These are phyloP conservation scores for Phytophthora sansomeana DNA, from an alignment of 352 stramenopile species.

Conservation along the genomic window DNA sequence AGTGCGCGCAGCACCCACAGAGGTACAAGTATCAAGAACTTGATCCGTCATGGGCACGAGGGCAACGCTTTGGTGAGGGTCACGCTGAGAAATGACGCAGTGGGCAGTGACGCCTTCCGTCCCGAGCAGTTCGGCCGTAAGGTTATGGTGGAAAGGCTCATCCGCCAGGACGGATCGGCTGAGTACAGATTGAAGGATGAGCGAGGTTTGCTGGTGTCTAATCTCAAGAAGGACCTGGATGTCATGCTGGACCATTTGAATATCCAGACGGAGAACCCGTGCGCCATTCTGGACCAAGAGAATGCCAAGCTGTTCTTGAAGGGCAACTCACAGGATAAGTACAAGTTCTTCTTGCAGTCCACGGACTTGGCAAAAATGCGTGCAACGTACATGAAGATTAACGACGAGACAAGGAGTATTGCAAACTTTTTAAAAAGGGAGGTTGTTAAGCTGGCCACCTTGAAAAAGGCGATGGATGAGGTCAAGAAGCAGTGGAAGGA, in stretches of 20 bases:
- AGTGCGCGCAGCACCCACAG: slow-evolving; percentile 94
- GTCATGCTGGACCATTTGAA: slow-evolving; percentile 95
- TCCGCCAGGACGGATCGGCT: slow-evolving; percentile 81
- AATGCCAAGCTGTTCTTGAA: slow-evolving; percentile 98
- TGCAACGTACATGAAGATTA: slow-evolving; percentile 87
- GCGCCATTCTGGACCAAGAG: slow-evolving; percentile 97
- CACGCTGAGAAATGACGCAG: slow-evolving; percentile 92
- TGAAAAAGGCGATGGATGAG: slow-evolving; percentile 71
- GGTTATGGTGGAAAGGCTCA: slow-evolving; percentile 95
- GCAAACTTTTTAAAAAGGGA: slow-evolving; percentile 76
- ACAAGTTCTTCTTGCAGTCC: slow-evolving; percentile 97
- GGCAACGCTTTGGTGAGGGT: slow-evolving; percentile 91
- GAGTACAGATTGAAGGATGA: slow-evolving; percentile 85
- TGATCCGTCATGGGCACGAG: slow-evolving; percentile 94
- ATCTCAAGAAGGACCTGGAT: slow-evolving; percentile 93
- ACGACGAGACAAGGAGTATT: slow-evolving; percentile 77
- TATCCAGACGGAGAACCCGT: slow-evolving; percentile 97
- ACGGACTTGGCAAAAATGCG: slow-evolving; percentile 96
- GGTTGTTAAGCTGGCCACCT: slow-evolving; percentile 60
- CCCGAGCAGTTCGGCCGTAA: slow-evolving; percentile 92
- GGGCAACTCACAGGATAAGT: slow-evolving; percentile 95
- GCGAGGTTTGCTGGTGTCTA: slow-evolving; percentile 64
- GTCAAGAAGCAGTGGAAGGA: slow-evolving; percentile 78
- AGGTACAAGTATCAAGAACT: slow-evolving; percentile 95
- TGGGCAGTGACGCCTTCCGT: slow-evolving; percentile 92